A percentile compares a stretch with the other conserved stretches of the same genome.
Conservation (phyloP, 805 yeast species). For the Monosporozyma yasuniensis region DNA sequence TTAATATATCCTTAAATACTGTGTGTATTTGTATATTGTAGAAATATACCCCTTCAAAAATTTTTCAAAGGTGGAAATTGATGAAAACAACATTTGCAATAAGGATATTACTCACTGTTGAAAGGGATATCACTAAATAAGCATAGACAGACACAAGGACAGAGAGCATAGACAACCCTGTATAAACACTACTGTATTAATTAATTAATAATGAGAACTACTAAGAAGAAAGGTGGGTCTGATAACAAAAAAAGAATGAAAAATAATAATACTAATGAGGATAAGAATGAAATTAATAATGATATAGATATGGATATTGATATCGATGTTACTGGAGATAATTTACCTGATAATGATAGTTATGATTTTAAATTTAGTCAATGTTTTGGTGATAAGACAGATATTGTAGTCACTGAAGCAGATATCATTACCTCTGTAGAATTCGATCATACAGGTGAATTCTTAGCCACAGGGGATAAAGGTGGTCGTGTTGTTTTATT, state of each 20-base stretch:
- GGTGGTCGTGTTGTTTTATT: constrained; percentile 97
- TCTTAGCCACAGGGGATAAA: constrained; percentile 94
- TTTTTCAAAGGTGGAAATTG: not conserved
- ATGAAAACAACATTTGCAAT: not conserved
- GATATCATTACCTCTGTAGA: constrained; percentile 96
- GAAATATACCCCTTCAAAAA: constrained; percentile 1
- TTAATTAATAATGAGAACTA: not conserved
- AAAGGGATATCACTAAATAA: too few species aligned
- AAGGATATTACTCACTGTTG: not conserved
- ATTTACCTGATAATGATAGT: constrained; percentile 21
- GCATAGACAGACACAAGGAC: not conserved
- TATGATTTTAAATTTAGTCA: constrained; percentile 66
- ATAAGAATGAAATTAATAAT: not conserved
- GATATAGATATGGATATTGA: not conserved
- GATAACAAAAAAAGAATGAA: not conserved
- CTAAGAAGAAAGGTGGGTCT: not conserved
- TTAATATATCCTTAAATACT: too few species aligned
- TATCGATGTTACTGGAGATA: constrained; percentile 13
- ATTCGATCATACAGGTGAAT: constrained; percentile 90
- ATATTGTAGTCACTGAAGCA: constrained; percentile 92
- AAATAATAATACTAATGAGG: not conserved
- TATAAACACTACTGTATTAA: too few species aligned
- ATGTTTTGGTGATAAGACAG: constrained; percentile 98
- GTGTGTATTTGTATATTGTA: too few species aligned
- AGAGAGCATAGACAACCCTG: not conserved